phyloP scores from a whole-genome alignment of 169 alveolate species.

The Toxoplasma gondii region DNA sequence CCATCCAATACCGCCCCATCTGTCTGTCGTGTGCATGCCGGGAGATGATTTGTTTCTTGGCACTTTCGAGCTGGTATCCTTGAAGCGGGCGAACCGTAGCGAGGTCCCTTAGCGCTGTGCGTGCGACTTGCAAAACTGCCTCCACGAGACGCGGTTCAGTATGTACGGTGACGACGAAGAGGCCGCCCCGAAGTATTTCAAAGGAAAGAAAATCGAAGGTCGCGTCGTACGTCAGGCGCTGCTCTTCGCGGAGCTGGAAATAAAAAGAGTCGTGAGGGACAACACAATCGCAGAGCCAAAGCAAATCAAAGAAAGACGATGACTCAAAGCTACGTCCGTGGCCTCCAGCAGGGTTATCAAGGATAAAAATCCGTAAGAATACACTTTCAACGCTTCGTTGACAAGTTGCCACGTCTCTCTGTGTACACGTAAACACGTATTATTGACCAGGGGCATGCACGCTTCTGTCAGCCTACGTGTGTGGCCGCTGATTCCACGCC shows the following conservation, averaged over 20 bases:
- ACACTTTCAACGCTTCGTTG: not conserved
- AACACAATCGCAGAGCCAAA: not conserved
- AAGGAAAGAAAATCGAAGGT: slow-evolving; percentile 81
- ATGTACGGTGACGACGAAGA: slow-evolving; percentile 80
- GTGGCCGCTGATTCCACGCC: too few species aligned
- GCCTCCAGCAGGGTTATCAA: not conserved
- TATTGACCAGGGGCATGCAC: too few species aligned
- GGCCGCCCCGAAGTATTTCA: slow-evolving; percentile 82
- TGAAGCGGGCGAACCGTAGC: slow-evolving; percentile 55
- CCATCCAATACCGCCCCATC: slow-evolving; percentile 66
- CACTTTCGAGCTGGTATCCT: slow-evolving; percentile 63
- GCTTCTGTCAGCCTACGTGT: too few species aligned
- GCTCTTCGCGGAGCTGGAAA: slow-evolving; percentile 79
- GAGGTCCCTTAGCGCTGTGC: slow-evolving; percentile 52
- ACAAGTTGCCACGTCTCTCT: not conserved
- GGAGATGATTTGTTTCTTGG: slow-evolving; percentile 50
- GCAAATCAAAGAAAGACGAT: not conserved
- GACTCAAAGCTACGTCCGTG: not conserved
- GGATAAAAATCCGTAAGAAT: not conserved
- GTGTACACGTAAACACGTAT: not conserved
- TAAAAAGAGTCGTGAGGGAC: not conserved
- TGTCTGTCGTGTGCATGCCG: slow-evolving; percentile 57
- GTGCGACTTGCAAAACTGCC: slow-evolving; percentile 56
- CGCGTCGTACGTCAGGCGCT: slow-evolving; percentile 86
- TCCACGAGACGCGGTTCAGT: slow-evolving; percentile 73